phyloP scores from a whole-genome alignment of 2,329 filamentous ascomycete genomes.

The Microthyrium microscopicum region DNA sequence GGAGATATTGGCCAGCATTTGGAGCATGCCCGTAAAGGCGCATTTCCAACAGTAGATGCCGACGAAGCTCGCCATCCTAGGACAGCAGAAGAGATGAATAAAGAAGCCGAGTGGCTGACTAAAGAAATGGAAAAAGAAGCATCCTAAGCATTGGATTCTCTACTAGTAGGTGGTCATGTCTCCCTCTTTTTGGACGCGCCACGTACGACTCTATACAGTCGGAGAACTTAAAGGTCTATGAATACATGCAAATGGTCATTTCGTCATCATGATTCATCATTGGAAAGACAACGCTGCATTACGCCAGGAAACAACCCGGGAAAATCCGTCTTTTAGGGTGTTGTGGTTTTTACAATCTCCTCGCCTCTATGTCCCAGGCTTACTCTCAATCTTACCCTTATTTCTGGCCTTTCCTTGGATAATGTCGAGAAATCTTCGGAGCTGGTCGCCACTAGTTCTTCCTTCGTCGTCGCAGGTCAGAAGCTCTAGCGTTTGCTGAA shows the following conservation, averaged over 20 bases:
- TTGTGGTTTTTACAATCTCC: too few species aligned
- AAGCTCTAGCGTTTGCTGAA: constrained; percentile 22
- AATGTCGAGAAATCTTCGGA: constrained; percentile 22
- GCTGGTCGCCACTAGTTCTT: constrained; percentile 18
- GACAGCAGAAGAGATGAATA: constrained; percentile 57
- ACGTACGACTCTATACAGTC: too few species aligned
- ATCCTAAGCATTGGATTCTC: too few species aligned
- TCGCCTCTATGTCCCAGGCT: too few species aligned
- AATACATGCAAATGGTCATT: too few species aligned
- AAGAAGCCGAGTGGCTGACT: constrained; percentile 56
- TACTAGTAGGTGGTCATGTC: too few species aligned
- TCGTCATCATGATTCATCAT: too few species aligned
- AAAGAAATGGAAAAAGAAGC: constrained; percentile 35
- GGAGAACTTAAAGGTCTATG: too few species aligned
- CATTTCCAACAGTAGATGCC: constrained; percentile 38
- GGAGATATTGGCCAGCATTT: constrained; percentile 64
- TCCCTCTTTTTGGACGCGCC: too few species aligned
- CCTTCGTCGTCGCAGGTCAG: constrained; percentile 18
- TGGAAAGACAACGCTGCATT: too few species aligned
- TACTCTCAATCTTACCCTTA: constrained; percentile 6
- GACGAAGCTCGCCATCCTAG: constrained; percentile 47
- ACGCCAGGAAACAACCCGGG: too few species aligned
- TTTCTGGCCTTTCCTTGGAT: constrained; percentile 21
- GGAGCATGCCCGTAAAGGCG: constrained; percentile 26
- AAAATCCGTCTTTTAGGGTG: too few species aligned